These are phyloP conservation scores for Nissolia schottii DNA, from an alignment of 306 rosid genomes.

Conservation along the genomic window DNA sequence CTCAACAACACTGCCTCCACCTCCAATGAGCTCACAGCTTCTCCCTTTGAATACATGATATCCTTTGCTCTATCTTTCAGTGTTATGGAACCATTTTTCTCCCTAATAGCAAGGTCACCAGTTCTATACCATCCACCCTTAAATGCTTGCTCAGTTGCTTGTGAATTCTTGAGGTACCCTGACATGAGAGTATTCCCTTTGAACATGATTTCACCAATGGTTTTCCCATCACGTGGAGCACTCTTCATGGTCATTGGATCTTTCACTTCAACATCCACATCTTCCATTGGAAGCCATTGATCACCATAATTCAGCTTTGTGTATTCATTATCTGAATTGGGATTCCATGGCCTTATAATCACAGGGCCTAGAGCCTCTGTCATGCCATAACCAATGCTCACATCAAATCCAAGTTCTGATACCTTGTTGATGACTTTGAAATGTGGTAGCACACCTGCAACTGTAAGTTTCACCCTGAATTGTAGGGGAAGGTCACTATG, in stretches of 20 bases:
- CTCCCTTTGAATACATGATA: conserved; percentile 34
- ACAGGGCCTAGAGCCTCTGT: conserved; percentile 78
- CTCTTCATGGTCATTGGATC: conserved; percentile 58
- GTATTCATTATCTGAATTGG: conserved; percentile 20
- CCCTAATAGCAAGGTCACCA: conserved; percentile 61
- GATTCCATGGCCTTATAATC: conserved; percentile 48
- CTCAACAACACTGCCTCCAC: conserved; percentile 68
- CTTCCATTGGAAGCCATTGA: conserved; percentile 37
- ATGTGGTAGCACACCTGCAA: conserved; percentile 66
- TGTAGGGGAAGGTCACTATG: conserved; percentile 20
- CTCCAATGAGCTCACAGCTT: conserved; percentile 58
- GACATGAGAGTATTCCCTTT: conserved; percentile 61
- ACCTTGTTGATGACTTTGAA: conserved; percentile 41
- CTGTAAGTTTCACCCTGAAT: conserved; percentile 47
- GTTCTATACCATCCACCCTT: conserved; percentile 76
- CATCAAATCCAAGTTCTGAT: conserved; percentile 51
- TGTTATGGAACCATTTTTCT: conserved; percentile 44
- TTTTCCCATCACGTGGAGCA: conserved; percentile 56
- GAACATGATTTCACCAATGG: conserved; percentile 76
- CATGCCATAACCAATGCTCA: conserved; percentile 86
- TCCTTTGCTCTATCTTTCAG: conserved; percentile 77
- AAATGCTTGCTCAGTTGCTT: conserved; percentile 46
- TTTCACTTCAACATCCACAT: conserved; percentile 67
- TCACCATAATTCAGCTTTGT: conserved; percentile 18
- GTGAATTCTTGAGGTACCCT: conserved; percentile 52